Base-by-base conservation (phyloP, 2,329 filamentous ascomycete species). In the Zasmidium cellare region DNA sequence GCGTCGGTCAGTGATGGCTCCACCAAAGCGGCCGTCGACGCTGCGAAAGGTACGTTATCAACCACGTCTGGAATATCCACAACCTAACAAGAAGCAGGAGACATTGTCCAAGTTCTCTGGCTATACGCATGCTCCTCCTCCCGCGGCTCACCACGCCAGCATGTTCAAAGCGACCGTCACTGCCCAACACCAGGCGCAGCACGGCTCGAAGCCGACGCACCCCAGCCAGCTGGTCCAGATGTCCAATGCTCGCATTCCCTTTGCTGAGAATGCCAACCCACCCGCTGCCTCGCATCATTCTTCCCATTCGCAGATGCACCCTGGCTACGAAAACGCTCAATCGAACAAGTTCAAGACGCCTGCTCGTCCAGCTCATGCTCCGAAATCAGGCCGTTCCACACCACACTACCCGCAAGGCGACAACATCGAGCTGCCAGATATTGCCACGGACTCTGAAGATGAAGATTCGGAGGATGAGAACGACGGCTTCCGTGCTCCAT, bases 371-470 rank as follows among this genome's bases (percentile, higher is more conserved):
- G 79, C 68, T n/a, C 68, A 67, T 51, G 74, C 74, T 47, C 71
- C 76, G 58, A 87, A 87, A 68, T 84, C 86, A 1, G 79, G 80
- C 58, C 90, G 89, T 67, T 88, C 89, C 25, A 96, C 92, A 1
- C 92, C 92, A 1, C 86, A 90, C 53, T 96, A 96, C 76, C 89
- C 88, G 60, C 93, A 91, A 66, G 91, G 92, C 60, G 94, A 99
- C 58, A 85, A 84, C 52, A 97, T 99, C 68, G 89, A 94, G 65
- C 84, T 99, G 2, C 93, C 94, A 0, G 94, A 99, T 66, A 97
- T 99, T 66, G 87, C 92, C 63, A 97, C 94, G 1, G 96, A 99
- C 71, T 92, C 91, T 25, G 92, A 96, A 68, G 91, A 96, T 58
- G 89, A 93, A 50, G 89, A 93, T 60, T 84, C 82, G 2, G 84